Percentiles rank a stretch among this genome's conserved stretches.
phyloP scores from a whole-genome alignment of 169 alveolate genomes.

The Plasmodium inui region DNA sequence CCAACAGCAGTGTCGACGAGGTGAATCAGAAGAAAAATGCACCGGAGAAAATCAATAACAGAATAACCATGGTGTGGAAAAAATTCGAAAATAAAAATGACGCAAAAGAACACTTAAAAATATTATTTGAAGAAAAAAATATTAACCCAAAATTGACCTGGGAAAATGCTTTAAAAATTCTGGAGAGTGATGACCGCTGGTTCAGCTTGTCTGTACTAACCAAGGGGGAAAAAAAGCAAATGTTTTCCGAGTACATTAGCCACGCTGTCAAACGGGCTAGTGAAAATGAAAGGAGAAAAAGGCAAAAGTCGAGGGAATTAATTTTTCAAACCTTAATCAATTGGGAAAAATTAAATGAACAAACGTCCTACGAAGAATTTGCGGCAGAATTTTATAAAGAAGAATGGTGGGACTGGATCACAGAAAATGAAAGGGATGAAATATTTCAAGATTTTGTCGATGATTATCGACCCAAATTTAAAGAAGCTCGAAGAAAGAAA shows the following conservation, averaged over 20 bases:
- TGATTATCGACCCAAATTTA: constrained; percentile 77
- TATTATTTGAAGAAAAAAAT: constrained; percentile 79
- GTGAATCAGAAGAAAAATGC: constrained; percentile 15
- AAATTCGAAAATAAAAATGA: constrained; percentile 80
- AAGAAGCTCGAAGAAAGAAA: constrained; percentile 74
- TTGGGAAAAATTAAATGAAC: constrained; percentile 81
- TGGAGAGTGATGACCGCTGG: constrained; percentile 83
- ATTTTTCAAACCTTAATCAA: constrained; percentile 75
- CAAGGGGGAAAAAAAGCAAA: constrained; percentile 88
- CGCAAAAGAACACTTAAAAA: constrained; percentile 80
- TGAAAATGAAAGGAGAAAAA: constrained; percentile 86
- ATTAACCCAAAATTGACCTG: constrained; percentile 83
- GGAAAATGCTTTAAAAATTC: constrained; percentile 80
- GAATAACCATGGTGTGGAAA: constrained; percentile 19
- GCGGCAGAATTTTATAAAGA: constrained; percentile 83
- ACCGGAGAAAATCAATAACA: neutral
- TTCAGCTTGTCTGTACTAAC: constrained; percentile 80
- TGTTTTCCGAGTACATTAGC: constrained; percentile 87
- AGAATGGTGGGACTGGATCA: constrained; percentile 90
- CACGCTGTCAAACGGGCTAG: constrained; percentile 84
- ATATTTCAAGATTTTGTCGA: constrained; percentile 87
- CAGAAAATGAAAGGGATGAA: constrained; percentile 85
- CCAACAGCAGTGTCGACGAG: constrained; percentile 18
- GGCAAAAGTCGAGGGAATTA: constrained; percentile 81
- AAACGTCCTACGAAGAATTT: constrained; percentile 81